Base-by-base conservation (phyloP, 2,329 filamentous ascomycete species). In the Pleoardoris graminearum region DNA sequence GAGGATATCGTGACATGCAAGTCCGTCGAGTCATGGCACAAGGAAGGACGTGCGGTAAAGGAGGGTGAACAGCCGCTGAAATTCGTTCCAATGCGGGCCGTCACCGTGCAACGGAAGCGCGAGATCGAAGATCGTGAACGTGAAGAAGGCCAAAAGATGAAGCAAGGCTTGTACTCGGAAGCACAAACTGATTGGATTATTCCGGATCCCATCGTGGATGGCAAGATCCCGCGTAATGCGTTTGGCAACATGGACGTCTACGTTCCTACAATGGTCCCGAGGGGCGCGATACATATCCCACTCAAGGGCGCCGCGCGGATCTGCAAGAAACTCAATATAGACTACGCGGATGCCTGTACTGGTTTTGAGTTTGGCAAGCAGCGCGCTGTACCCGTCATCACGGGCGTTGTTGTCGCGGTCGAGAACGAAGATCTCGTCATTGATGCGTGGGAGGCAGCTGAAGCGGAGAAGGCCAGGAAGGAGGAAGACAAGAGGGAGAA, bases 201-300 rank as follows among this genome's bases (percentile, higher is more conserved):
- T 50, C 93, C 93, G 1, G 84, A 87, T 1, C 91, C 92, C 0
- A 96, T 97, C 50, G 73, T 84, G 54, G 83, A 96, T 63, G 93
- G 93, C 0, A 75, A 89, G 12, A 97, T 97, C 54, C 94, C 94
- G 0, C 95, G 94, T 73, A 99, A 99, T 63, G 85, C 86, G 30
- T 99, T 93, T 63, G 93, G 93, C 7, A 99, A 99, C 61, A 97
- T 99, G 56, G 94, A 99, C 70, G 85, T 96, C 49, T 99, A 96
- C 70, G 92, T 90, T 0, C 88, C 91, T 33, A 91, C 90, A 57
- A 97, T 99, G 94, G 87, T 95, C 22, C 94, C 94, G 0, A 75
- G 76, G 35, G 93, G 94, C 0, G 92, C 92, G 2, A 83, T 89
- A 0, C 94, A 99, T 69, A 81, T 97, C 1, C 91, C 91, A 0